Evolutionary conservation across 2,329 filamentous ascomycete genomes (phyloP).

Genomic region (Aspergillus sp.): DNA sequence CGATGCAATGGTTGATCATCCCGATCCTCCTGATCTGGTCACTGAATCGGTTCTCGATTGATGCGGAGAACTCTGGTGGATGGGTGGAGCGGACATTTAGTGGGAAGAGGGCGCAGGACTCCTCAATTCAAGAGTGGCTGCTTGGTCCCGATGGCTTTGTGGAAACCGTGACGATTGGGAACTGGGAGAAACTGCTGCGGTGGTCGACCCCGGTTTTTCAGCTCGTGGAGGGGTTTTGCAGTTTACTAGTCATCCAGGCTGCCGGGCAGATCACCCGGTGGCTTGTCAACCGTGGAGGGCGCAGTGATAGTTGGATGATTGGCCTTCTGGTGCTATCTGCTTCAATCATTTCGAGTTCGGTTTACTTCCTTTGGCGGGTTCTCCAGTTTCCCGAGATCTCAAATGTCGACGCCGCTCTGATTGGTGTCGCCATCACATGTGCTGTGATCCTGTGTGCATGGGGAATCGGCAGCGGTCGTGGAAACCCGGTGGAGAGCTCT

Average conservation of each 20-base stretch:
- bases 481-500: constrained; percentile 91
- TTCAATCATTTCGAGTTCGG: constrained; percentile 82
- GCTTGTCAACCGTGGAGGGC: constrained; percentile 78
- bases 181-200: constrained; percentile 78
- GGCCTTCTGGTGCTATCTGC: constrained; percentile 78
- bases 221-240: constrained; percentile 92
- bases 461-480: constrained; percentile 86
- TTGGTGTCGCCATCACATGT: constrained; percentile 85
- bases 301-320: constrained; percentile 96
- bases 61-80: constrained; percentile 57
- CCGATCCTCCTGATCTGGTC: constrained; percentile 88
- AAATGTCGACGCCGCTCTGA: constrained; percentile 85
- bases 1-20: constrained; percentile 79
- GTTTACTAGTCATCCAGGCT: constrained; percentile 87
- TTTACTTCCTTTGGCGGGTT: constrained; percentile 95
- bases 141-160: constrained; percentile 79
- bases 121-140: constrained; percentile 71
- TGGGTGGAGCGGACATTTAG: constrained; percentile 78
- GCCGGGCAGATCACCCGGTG: constrained; percentile 89
- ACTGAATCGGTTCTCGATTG: constrained; percentile 87
- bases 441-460: constrained; percentile 87
- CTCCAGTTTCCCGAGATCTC: constrained; percentile 87
- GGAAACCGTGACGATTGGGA: constrained; percentile 70
- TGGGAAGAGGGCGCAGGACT: constrained; percentile 53
- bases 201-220: constrained; percentile 95